phyloP scores from a whole-genome alignment of 2,329 filamentous ascomycete species.

The Pseudocercospora crystallina region DNA sequence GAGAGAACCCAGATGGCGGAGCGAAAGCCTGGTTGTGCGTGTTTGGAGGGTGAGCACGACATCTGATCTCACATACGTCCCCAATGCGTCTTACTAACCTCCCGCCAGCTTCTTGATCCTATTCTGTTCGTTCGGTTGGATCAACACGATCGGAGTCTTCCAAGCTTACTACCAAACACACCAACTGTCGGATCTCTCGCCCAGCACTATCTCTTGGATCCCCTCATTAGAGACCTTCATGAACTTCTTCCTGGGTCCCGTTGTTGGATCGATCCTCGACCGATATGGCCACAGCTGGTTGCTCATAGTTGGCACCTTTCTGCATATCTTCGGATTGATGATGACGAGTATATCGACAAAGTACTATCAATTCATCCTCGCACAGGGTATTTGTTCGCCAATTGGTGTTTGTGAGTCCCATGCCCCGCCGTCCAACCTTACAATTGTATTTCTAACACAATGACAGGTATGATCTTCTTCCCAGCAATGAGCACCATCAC shows the following conservation, averaged over 20 bases:
- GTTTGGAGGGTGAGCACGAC: slow-evolving; percentile 27
- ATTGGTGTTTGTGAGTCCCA: slow-evolving; percentile 44
- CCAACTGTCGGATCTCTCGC: slow-evolving; percentile 40
- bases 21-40: slow-evolving; percentile 39
- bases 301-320: slow-evolving; percentile 52
- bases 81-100: too few relatives aligned
- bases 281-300: slow-evolving; percentile 44
- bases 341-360: too few relatives aligned
- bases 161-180: slow-evolving; percentile 48
- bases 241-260: slow-evolving; percentile 57
- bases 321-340: slow-evolving; percentile 26
- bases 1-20: slow-evolving; percentile 38
- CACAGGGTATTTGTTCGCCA: slow-evolving; percentile 55
- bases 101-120: slow-evolving; percentile 31
- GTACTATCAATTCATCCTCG: slow-evolving; percentile 38
- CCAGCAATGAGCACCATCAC: slow-evolving; percentile 19
- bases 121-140: slow-evolving; percentile 44
- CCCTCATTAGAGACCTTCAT: slow-evolving; percentile 46
- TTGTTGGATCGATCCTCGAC: slow-evolving; percentile 63
- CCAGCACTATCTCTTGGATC: slow-evolving; percentile 49
- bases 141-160: slow-evolving; percentile 47
- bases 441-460: too few relatives aligned
- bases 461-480: slow-evolving; percentile 46
- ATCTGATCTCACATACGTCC: too few relatives aligned
- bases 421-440: too few relatives aligned